phyloP scores from a whole-genome alignment of 75 land plant genomes.

The Gnetum montanum region DNA sequence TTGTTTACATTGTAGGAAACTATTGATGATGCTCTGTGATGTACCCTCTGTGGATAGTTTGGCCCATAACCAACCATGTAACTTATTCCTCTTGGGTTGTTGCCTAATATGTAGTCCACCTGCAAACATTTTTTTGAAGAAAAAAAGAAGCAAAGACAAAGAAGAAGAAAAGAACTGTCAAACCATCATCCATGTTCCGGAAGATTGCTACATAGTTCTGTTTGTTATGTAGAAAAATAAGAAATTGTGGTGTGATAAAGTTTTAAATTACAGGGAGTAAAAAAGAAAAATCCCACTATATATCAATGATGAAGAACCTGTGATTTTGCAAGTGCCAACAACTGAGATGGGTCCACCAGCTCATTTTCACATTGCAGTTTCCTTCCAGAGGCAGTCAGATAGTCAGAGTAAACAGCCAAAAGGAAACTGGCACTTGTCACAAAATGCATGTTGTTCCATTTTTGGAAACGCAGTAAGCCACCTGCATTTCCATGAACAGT shows the following conservation, averaged over 20 bases:
- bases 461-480: slow-evolving; percentile 23
- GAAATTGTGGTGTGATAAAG: too few species aligned
- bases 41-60: slow-evolving; percentile 69
- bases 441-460: slow-evolving; percentile 54
- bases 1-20: slow-evolving; percentile 55
- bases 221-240: too few species aligned
- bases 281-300: too few species aligned
- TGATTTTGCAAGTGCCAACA: slow-evolving; percentile 19
- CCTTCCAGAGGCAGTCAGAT: slow-evolving; percentile 16
- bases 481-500: slow-evolving; percentile 17
- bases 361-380: slow-evolving; percentile 13
- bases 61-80: slow-evolving; percentile 92
- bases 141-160: too few species aligned
- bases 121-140: too few species aligned
- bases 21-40: slow-evolving; percentile 89
- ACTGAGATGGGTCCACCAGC: slow-evolving; percentile 12
- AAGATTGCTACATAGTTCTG: too few species aligned
- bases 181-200: too few species aligned
- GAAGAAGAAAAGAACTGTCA: too few species aligned
- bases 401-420: slow-evolving; percentile 28
- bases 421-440: slow-evolving; percentile 35
- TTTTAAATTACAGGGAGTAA: too few species aligned
- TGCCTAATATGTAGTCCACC: slow-evolving; percentile 93
- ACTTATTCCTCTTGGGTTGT: slow-evolving; percentile 87
- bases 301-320: too few species aligned